phyloP scores from a whole-genome alignment of 345 rosid species.

The Eucalyptus regnans region DNA sequence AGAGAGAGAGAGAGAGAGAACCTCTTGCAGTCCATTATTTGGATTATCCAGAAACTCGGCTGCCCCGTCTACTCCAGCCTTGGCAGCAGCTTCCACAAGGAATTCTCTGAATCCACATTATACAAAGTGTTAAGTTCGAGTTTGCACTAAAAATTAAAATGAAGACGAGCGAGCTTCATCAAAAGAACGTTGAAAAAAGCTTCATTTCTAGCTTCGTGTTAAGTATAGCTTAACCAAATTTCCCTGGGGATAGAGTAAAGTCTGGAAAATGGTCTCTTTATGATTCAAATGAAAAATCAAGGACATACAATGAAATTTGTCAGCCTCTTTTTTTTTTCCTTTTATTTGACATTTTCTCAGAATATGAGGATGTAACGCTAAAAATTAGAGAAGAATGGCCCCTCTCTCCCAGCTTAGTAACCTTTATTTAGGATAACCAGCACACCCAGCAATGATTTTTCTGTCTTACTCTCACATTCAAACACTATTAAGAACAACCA shows the following conservation, averaged over 20 bases:
- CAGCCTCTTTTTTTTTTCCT: not conserved
- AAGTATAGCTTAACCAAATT: not conserved
- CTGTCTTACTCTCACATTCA: not conserved
- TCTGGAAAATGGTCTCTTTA: not conserved
- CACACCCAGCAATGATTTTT: not conserved
- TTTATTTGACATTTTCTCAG: not conserved
- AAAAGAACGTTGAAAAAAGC: not conserved
- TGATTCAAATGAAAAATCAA: not conserved
- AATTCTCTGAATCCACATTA: conserved; percentile 40
- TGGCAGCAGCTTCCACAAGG: conserved; percentile 63
- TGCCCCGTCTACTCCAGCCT: conserved; percentile 73
- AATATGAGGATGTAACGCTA: not conserved
- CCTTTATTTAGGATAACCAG: not conserved
- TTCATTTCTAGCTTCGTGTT: not conserved
- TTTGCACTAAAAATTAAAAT: not conserved
- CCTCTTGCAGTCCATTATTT: conserved; percentile 58
- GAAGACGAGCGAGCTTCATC: not conserved
- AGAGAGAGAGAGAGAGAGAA: not conserved
- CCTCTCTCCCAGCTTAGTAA: not conserved
- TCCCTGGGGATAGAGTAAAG: not conserved
- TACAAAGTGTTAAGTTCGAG: not conserved
- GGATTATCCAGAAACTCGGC: conserved; percentile 72
- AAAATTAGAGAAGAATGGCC: not conserved
- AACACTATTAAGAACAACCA: not conserved
- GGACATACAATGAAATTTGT: not conserved